These are phyloP conservation scores for Dactylellina cionopaga DNA, from an alignment of 2,329 filamentous ascomycete species.

Conservation along the genomic window DNA sequence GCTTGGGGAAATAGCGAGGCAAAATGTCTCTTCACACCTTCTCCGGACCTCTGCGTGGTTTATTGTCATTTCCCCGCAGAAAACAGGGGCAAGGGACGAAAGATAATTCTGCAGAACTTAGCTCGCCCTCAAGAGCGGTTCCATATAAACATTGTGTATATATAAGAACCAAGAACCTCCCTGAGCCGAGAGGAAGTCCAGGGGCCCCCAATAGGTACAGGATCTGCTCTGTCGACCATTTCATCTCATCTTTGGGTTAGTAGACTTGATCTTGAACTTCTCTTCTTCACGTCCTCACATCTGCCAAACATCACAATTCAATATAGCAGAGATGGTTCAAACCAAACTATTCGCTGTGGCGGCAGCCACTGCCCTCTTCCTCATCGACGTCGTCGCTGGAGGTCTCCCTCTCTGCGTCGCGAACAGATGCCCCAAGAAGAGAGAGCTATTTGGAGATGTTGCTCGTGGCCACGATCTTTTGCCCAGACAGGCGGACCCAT, in stretches of 20 bases:
- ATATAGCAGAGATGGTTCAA: conserved; percentile 26
- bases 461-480: conserved; percentile 24
- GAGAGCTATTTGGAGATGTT: conserved; percentile 45
- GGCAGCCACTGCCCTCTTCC: conserved; percentile 17
- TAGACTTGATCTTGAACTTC: conserved; percentile 37
- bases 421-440: conserved; percentile 48
- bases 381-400: conserved; percentile 7
- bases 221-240: conserved; percentile 48
- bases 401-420: conserved; percentile 48
- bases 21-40: conserved; percentile 47
- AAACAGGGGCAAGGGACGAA: conserved; percentile 48
- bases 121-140: conserved; percentile 32
- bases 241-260: conserved; percentile 47
- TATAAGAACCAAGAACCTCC: conserved; percentile 50
- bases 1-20: conserved; percentile 28
- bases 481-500: conserved; percentile 44
- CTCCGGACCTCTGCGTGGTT: conserved; percentile 50
- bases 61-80: conserved; percentile 53
- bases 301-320: neutral
- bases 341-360: conserved; percentile 21
- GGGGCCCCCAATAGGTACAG: conserved; percentile 47
- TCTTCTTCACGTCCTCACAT: conserved; percentile 19
- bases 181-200: conserved; percentile 40
- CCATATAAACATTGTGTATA: conserved; percentile 44
- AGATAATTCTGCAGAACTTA: conserved; percentile 44